Percentiles rank a stretch among this genome's conserved stretches.
phyloP scores from a whole-genome alignment of 176 grass and related monocot species.

The Bothriochloa decipiens region DNA sequence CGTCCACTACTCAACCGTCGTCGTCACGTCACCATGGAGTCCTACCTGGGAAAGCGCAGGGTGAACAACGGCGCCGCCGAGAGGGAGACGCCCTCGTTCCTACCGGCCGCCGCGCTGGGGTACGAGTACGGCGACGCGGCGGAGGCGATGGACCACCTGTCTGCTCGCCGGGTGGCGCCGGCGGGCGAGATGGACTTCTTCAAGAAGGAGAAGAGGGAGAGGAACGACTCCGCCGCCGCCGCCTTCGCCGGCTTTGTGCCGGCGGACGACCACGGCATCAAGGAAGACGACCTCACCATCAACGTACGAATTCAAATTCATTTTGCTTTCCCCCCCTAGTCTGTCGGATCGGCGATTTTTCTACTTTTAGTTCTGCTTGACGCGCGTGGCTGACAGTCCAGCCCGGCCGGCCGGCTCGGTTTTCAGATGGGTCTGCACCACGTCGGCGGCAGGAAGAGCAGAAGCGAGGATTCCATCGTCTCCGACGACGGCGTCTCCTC shows the following conservation, averaged over 20 bases:
- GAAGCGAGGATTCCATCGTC: constrained; percentile 75
- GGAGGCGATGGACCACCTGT: not conserved
- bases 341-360: not conserved
- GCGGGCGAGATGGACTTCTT: constrained; percentile 86
- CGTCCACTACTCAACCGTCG: not conserved
- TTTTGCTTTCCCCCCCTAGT: no score
- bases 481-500: constrained; percentile 50
- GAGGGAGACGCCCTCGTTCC: not conserved
- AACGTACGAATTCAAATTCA: constrained; percentile 46
- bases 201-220: constrained; percentile 55
- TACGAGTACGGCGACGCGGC: constrained; percentile 22
- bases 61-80: not conserved
- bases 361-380: not conserved
- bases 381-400: no score
- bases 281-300: constrained; percentile 49
- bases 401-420: no score
- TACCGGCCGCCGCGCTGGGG: constrained; percentile 6
- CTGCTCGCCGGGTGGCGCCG: not conserved
- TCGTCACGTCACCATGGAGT: not conserved
- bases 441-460: constrained; percentile 59
- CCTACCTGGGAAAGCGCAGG: constrained; percentile 41
- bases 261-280: not conserved
- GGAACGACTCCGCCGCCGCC: not conserved
- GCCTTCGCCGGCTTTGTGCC: not conserved
- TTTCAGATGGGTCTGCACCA: constrained; percentile 49